Percentiles rank a stretch among this genome's conserved stretches.
Conservation (phyloP, 768 basidiomycete genomes). For the Boletus subcaerulescens region DNA sequence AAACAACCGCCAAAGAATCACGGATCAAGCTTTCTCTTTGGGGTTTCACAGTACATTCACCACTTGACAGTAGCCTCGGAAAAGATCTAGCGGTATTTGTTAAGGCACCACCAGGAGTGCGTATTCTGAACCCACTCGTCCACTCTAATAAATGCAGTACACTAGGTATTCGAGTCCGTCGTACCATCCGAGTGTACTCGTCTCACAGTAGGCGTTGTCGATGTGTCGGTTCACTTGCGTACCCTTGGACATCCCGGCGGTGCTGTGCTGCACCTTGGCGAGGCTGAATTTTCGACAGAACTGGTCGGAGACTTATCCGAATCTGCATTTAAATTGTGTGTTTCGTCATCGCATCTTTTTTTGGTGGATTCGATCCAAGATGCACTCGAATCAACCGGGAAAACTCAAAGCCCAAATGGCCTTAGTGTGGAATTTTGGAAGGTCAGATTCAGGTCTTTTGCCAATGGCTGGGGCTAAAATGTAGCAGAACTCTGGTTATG, state of each 20-base stretch:
- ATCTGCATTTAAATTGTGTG: conserved; percentile 46
- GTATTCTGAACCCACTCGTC: conserved; percentile 28
- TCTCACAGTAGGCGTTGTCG: conserved; percentile 59
- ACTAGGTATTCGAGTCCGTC: conserved; percentile 86
- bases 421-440: conserved; percentile 60
- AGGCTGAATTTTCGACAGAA: conserved; percentile 68
- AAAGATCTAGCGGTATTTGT: conserved; percentile 59
- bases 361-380: conserved; percentile 52
- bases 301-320: conserved; percentile 65
- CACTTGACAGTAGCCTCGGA: conserved; percentile 61
- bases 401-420: conserved; percentile 16
- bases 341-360: conserved; percentile 50
- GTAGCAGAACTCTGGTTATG: conserved; percentile 61
- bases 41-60: conserved; percentile 60
- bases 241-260: conserved; percentile 62
- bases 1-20: conserved; percentile 74
- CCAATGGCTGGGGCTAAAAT: conserved; percentile 1
- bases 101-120: conserved; percentile 86
- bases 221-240: conserved; percentile 62
- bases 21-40: conserved; percentile 59
- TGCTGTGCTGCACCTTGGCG: conserved; percentile 62
- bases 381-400: conserved; percentile 17
- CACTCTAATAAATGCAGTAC: neutral
- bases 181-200: conserved; percentile 85
- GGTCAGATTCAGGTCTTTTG: conserved; percentile 40